phyloP scores from a whole-genome alignment of 352 stramenopile genomes.

The Globisporangium sylvaticum region DNA sequence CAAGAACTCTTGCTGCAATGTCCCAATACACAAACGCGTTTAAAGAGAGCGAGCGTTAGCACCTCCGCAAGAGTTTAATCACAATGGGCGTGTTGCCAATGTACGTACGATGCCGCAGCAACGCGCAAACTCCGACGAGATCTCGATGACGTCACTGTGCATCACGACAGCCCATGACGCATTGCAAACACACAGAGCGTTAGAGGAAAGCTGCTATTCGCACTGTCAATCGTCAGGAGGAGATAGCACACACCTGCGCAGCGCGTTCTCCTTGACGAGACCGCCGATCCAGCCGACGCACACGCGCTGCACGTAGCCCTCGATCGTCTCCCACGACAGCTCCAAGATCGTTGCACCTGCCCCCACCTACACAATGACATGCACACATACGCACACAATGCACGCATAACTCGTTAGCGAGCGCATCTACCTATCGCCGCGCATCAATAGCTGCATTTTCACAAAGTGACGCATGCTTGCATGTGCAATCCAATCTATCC shows the following conservation, averaged over 20 bases:
- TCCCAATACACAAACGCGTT: background rate
- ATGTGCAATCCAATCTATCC: background rate
- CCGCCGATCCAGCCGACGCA: constrained; percentile 70
- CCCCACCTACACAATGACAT: constrained; percentile 19
- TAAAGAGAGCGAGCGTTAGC: background rate
- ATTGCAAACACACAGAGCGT: background rate
- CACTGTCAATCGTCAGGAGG: background rate
- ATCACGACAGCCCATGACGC: background rate
- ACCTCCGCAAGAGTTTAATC: background rate
- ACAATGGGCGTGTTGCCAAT: too few relatives aligned
- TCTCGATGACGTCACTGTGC: constrained; percentile 75
- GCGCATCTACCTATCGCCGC: background rate
- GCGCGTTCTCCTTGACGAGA: constrained; percentile 36
- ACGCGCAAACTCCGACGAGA: constrained; percentile 77
- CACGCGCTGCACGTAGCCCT: constrained; percentile 76
- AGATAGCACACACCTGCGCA: constrained; percentile 37
- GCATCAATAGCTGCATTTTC: background rate
- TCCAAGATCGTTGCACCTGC: constrained; percentile 60
- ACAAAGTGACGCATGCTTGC: background rate
- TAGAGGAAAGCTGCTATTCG: background rate
- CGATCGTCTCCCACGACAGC: constrained; percentile 72
- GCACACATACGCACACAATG: background rate
- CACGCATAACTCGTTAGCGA: background rate
- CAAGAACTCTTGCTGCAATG: constrained; percentile 53
- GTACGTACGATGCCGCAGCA: constrained; percentile 70